Percentiles rank a stretch among this genome's conserved stretches.
These are phyloP conservation scores for Hypoxylon sp. DNA, from an alignment of 2,329 filamentous ascomycete species.

Conservation along the genomic window DNA sequence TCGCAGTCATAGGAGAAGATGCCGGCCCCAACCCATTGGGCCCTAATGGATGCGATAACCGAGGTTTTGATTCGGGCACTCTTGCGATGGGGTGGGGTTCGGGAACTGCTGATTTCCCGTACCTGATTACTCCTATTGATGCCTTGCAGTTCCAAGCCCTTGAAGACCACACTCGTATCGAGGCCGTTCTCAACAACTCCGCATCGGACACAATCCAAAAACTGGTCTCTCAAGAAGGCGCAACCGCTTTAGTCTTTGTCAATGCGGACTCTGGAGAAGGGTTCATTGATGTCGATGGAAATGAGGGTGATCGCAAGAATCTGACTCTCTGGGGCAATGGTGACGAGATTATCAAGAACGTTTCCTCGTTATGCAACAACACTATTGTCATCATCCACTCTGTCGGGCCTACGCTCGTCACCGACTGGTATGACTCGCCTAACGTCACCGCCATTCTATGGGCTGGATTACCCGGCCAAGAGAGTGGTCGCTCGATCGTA, in stretches of 20 bases:
- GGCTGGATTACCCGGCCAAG: constrained; percentile 85
- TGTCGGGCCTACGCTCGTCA: constrained; percentile 82
- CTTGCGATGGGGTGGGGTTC: constrained; percentile 86
- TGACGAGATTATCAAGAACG: constrained; percentile 84
- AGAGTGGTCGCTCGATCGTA: constrained; percentile 83
- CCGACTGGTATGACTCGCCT: constrained; percentile 79
- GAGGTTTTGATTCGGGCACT: constrained; percentile 71
- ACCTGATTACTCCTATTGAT: constrained; percentile 80
- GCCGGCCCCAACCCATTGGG: constrained; percentile 81
- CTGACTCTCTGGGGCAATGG: constrained; percentile 89
- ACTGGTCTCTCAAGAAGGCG: constrained; percentile 73
- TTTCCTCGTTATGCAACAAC: constrained; percentile 84
- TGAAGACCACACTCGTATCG: constrained; percentile 71
- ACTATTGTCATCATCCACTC: constrained; percentile 94
- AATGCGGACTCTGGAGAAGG: constrained; percentile 91
- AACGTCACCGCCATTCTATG: constrained; percentile 89
- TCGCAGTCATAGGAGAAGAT: constrained; percentile 86
- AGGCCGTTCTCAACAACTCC: constrained; percentile 77
- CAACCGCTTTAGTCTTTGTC: constrained; percentile 87
- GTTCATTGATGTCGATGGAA: constrained; percentile 85
- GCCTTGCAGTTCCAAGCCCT: constrained; percentile 76
- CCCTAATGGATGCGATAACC: constrained; percentile 83
- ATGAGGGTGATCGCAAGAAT: constrained; percentile 91
- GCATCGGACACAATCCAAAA: constrained; percentile 72
- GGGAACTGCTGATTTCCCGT: constrained; percentile 80